phyloP scores from a whole-genome alignment of 768 basidiomycete genomes.

The Roridomyces roridus region DNA sequence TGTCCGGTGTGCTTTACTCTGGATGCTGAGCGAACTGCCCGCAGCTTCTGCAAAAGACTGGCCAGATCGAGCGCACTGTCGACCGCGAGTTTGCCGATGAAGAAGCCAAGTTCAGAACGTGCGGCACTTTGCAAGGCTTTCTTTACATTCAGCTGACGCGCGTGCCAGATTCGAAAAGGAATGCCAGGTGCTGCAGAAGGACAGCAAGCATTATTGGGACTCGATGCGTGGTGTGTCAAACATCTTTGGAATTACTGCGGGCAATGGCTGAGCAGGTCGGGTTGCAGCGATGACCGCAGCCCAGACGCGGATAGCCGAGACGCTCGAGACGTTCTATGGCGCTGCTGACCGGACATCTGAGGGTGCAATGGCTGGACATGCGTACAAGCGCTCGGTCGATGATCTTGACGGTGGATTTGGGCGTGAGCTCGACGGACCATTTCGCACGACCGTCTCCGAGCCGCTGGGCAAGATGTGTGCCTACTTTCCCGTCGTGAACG shows the following conservation, averaged over 20 bases:
- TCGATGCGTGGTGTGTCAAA: constrained; percentile 81
- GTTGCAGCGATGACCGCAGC: constrained; percentile 87
- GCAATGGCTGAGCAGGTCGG: background rate
- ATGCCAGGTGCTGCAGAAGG: constrained; percentile 90
- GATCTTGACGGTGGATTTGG: constrained; percentile 88
- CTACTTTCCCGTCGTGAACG: constrained; percentile 93
- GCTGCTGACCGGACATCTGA: constrained; percentile 85
- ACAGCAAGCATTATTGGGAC: constrained; percentile 93
- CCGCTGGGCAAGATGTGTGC: constrained; percentile 97
- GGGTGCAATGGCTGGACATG: constrained; percentile 95
- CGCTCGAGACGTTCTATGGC: constrained; percentile 91
- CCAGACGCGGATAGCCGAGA: constrained; percentile 93
- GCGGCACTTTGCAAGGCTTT: constrained; percentile 37
- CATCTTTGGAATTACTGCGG: background rate
- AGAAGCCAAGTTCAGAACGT: constrained; percentile 90
- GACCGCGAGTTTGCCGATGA: constrained; percentile 94
- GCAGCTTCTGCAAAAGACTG: constrained; percentile 96
- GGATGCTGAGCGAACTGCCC: constrained; percentile 18
- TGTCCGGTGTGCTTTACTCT: background rate
- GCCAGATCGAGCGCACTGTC: constrained; percentile 95
- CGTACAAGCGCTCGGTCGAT: constrained; percentile 94
- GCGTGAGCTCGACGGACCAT: constrained; percentile 90
- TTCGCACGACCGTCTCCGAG: constrained; percentile 92
- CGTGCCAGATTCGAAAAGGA: constrained; percentile 94
- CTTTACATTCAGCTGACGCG: constrained; percentile 1